Percentiles rank a stretch among this genome's conserved stretches.
Evolutionary conservation across 805 yeast species (phyloP).

Genomic region (Jamesozyma spencerorum): DNA sequence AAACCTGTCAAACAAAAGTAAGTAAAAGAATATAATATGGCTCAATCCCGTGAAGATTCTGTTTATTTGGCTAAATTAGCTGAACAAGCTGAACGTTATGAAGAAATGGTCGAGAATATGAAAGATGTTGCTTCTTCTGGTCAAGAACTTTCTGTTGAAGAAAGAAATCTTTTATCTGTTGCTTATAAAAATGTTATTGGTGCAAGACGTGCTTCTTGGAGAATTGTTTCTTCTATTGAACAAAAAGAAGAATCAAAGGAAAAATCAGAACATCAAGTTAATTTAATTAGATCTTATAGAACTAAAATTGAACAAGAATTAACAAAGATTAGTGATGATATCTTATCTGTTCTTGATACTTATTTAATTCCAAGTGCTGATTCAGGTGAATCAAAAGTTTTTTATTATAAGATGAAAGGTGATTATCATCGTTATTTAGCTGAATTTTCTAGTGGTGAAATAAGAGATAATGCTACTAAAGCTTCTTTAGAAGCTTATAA

Average conservation of each 20-base stretch:
- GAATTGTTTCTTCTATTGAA: slow-evolving; percentile 95
- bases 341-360: slow-evolving; percentile 74
- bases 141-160: slow-evolving; percentile 92
- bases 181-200: slow-evolving; percentile 98
- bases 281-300: slow-evolving; percentile 88
- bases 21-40: slow-evolving; percentile 35
- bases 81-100: slow-evolving; percentile 99
- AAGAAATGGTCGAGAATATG: slow-evolving; percentile 98
- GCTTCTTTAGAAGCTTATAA: slow-evolving; percentile 90
- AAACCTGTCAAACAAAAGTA: not conserved
- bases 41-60: slow-evolving; percentile 92
- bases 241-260: slow-evolving; percentile 97
- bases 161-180: slow-evolving; percentile 91
- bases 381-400: slow-evolving; percentile 95
- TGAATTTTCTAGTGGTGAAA: slow-evolving; percentile 86
- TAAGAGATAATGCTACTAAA: slow-evolving; percentile 87
- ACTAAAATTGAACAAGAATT: slow-evolving; percentile 88
- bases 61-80: slow-evolving; percentile 97
- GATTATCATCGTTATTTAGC: slow-evolving; percentile 98
- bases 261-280: slow-evolving; percentile 71
- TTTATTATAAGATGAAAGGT: slow-evolving; percentile 98
- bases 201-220: slow-evolving; percentile 99
- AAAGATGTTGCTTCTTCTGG: slow-evolving; percentile 94
- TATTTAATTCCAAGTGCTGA: slow-evolving; percentile 91
- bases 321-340: slow-evolving; percentile 88